Evolutionary conservation across 2,329 filamentous ascomycete species (phyloP).

Genomic region (Xylaria sp.): DNA sequence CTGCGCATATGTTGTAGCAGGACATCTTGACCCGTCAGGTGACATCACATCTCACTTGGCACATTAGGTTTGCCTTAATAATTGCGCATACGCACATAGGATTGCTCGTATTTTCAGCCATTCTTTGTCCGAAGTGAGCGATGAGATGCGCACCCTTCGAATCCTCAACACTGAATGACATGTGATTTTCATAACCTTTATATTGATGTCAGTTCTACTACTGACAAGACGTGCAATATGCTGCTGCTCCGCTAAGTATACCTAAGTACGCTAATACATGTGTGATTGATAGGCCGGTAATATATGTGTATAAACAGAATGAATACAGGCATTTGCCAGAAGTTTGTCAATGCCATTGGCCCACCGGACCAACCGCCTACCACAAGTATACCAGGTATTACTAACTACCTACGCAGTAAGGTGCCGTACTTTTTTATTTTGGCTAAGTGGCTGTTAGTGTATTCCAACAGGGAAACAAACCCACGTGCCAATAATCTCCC

Average conservation of each 20-base stretch:
- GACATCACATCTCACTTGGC: slow-evolving; percentile 3
- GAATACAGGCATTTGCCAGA: not conserved
- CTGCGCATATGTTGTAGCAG: not conserved
- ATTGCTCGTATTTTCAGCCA: too few relatives aligned
- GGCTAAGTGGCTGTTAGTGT: not conserved
- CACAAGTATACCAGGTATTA: not conserved
- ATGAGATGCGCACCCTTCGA: too few relatives aligned
- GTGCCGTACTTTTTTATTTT: not conserved
- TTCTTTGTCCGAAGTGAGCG: too few relatives aligned
- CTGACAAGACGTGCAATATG: too few relatives aligned
- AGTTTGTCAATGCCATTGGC: not conserved
- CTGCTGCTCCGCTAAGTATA: too few relatives aligned
- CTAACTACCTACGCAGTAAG: too few relatives aligned
- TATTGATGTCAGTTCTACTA: too few relatives aligned
- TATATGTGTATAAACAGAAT: not conserved
- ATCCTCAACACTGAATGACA: too few relatives aligned
- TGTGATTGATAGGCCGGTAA: not conserved
- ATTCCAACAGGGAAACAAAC: not conserved
- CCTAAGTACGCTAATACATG: not conserved
- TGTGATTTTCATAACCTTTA: too few relatives aligned
- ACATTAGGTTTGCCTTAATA: too few relatives aligned
- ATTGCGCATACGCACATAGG: too few relatives aligned
- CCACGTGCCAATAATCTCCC: slow-evolving; percentile 16
- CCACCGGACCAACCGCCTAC: too few relatives aligned
- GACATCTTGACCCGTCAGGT: not conserved